phyloP scores from a whole-genome alignment of 192 early-diverging fungal genomes.

The Funneliformis mosseae region DNA sequence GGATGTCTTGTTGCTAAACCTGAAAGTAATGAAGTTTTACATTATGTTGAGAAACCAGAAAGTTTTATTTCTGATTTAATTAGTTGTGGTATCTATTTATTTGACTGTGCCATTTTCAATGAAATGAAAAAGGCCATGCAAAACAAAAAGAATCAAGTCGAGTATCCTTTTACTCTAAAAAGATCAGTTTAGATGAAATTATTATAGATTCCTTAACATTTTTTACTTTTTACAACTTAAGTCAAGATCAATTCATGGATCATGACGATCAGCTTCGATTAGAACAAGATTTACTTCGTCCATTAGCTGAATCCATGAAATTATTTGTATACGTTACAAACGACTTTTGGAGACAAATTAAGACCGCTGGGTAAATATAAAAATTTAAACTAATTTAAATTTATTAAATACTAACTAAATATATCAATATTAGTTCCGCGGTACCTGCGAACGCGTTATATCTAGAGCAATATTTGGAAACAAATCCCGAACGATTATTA shows the following conservation, averaged over 20 bases:
- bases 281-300: slow-evolving; percentile 91
- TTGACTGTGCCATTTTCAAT: slow-evolving; percentile 85
- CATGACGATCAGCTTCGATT: slow-evolving; percentile 74
- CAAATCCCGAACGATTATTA: slow-evolving; percentile 65
- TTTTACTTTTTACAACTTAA: slow-evolving; percentile 27
- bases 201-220: not conserved
- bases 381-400: not conserved
- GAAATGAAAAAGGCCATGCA: slow-evolving; percentile 81
- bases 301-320: slow-evolving; percentile 79
- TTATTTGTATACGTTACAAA: slow-evolving; percentile 85
- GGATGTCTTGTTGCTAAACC: slow-evolving; percentile 91
- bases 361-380: slow-evolving; percentile 73
- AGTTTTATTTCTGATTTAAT: slow-evolving; percentile 93
- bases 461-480: slow-evolving; percentile 76
- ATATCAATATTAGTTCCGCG: slow-evolving; percentile 62
- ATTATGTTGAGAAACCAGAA: slow-evolving; percentile 99
- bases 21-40: slow-evolving; percentile 87
- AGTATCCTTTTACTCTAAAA: slow-evolving; percentile 12
- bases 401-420: not conserved
- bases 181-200: not conserved
- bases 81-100: slow-evolving; percentile 94
- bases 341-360: slow-evolving; percentile 97
- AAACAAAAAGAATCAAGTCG: slow-evolving; percentile 48
- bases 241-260: slow-evolving; percentile 44
- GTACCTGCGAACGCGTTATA: slow-evolving; percentile 94